Percentiles rank a stretch among this genome's conserved stretches.
Evolutionary conservation across 2,329 filamentous ascomycete species (phyloP).

Genomic region (Fusarium sambucinum): DNA sequence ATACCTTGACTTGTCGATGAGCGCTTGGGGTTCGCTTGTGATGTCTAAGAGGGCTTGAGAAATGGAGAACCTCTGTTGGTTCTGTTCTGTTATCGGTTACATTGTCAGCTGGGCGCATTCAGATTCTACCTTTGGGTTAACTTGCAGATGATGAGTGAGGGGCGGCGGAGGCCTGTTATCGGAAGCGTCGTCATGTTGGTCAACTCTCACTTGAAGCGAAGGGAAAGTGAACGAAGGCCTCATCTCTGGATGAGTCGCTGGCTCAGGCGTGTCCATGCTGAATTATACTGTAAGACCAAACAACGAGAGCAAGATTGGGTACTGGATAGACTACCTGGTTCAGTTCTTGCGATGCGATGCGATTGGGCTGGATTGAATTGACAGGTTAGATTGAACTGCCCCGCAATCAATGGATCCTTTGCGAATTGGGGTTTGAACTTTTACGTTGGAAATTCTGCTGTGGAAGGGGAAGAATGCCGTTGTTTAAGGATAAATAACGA

Average conservation of each 20-base stretch:
- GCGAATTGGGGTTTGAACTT: slow-evolving; percentile 7
- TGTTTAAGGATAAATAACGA: neutral
- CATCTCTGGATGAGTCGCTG: slow-evolving; percentile 34
- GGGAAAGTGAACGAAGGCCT: slow-evolving; percentile 43
- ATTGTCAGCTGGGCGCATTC: slow-evolving; percentile 16
- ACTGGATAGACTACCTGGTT: neutral
- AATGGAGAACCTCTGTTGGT: slow-evolving; percentile 55
- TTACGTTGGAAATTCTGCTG: neutral
- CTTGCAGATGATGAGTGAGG: slow-evolving; percentile 59
- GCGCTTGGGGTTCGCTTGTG: slow-evolving; percentile 69
- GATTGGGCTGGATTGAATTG: neutral
- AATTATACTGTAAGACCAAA: neutral
- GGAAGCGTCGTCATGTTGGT: slow-evolving; percentile 47
- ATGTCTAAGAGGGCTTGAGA: slow-evolving; percentile 67
- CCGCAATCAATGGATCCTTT: slow-evolving; percentile 42
- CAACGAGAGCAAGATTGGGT: neutral
- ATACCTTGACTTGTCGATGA: slow-evolving; percentile 69
- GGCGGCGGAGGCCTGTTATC: slow-evolving; percentile 48
- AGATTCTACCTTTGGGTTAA: slow-evolving; percentile 43
- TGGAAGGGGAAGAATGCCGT: neutral
- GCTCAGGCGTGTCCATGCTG: slow-evolving; percentile 43
- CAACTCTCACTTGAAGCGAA: slow-evolving; percentile 50
- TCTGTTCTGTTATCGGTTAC: slow-evolving; percentile 55
- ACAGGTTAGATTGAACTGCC: slow-evolving; percentile 27
- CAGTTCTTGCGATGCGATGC: neutral